These are phyloP conservation scores for Alternaria burnsii DNA, from an alignment of 2,329 filamentous ascomycete genomes.

Conservation along the genomic window DNA sequence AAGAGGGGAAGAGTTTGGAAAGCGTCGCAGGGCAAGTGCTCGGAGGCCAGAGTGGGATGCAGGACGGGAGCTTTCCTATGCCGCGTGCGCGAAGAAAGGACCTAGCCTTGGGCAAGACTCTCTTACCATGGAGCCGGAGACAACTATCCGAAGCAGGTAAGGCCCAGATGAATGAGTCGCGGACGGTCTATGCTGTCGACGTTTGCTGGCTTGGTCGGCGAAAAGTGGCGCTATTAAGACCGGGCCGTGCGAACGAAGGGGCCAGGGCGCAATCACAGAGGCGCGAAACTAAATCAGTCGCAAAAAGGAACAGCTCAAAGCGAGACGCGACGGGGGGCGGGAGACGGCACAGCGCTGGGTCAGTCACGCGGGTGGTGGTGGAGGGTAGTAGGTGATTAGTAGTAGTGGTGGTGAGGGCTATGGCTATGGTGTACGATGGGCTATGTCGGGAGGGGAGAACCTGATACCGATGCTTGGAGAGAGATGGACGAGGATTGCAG, in stretches of 20 bases:
- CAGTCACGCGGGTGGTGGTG: conserved; percentile 10
- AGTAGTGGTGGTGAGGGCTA: neutral
- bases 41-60: conserved; percentile 40
- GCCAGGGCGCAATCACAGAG: conserved; percentile 33
- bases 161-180: conserved; percentile 35
- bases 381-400: neutral
- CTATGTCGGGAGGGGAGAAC: neutral
- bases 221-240: conserved; percentile 39
- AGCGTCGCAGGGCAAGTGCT: conserved; percentile 47
- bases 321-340: conserved; percentile 17
- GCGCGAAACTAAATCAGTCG: conserved; percentile 28
- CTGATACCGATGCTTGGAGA: conserved; percentile 3
- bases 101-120: conserved; percentile 41
- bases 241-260: conserved; percentile 42
- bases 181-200: conserved; percentile 44
- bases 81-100: conserved; percentile 40
- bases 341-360: conserved; percentile 14
- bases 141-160: conserved; percentile 48
- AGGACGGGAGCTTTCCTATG: conserved; percentile 43
- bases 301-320: conserved; percentile 20
- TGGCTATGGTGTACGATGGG: neutral
- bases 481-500: conserved; percentile 11
- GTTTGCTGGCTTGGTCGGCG: conserved; percentile 40
- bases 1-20: conserved; percentile 44
- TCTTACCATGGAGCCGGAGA: conserved; percentile 51